Percentiles rank a stretch among this genome's conserved stretches.
Evolutionary conservation across 805 yeast species (phyloP).

Genomic region (Pichia exigua): DNA sequence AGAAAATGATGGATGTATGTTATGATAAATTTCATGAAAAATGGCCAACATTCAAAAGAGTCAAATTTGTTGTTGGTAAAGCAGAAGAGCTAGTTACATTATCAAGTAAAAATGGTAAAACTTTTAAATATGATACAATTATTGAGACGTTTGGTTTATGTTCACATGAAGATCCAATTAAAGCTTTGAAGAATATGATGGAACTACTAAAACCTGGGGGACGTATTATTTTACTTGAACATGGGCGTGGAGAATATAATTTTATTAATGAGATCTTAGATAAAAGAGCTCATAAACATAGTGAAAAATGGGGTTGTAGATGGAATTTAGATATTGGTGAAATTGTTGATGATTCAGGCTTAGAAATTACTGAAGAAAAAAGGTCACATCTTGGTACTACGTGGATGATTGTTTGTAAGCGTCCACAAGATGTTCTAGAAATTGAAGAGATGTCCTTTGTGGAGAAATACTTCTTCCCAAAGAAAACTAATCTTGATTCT

Average conservation of each 20-base stretch:
- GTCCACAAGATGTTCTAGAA: conserved; percentile 55
- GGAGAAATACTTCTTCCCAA: conserved; percentile 39
- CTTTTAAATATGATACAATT: conserved; percentile 76
- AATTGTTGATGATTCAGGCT: conserved; percentile 72
- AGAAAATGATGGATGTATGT: conserved; percentile 77
- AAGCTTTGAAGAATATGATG: conserved; percentile 68
- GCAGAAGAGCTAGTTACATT: conserved; percentile 73
- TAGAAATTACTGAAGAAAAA: conserved; percentile 72
- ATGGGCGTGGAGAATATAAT: conserved; percentile 80
- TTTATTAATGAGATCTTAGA: conserved; percentile 76
- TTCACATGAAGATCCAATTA: conserved; percentile 89
- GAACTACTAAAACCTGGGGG: conserved; percentile 81
- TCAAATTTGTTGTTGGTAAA: conserved; percentile 82
- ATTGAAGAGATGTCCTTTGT: conserved; percentile 40
- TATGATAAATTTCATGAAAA: conserved; percentile 60
- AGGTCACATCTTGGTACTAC: conserved; percentile 89
- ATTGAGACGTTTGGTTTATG: conserved; percentile 93
- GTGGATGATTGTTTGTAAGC: conserved; percentile 73
- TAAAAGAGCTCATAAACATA: conserved; percentile 71
- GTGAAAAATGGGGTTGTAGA: conserved; percentile 92
- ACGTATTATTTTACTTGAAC: conserved; percentile 78
- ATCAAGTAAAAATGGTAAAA: conserved; percentile 21
- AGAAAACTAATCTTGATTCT: conserved; percentile 26
- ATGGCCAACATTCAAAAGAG: conserved; percentile 62
- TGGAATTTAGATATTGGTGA: conserved; percentile 95